phyloP scores from a whole-genome alignment of 306 rosid genomes.

The Ormosia semicastrata region DNA sequence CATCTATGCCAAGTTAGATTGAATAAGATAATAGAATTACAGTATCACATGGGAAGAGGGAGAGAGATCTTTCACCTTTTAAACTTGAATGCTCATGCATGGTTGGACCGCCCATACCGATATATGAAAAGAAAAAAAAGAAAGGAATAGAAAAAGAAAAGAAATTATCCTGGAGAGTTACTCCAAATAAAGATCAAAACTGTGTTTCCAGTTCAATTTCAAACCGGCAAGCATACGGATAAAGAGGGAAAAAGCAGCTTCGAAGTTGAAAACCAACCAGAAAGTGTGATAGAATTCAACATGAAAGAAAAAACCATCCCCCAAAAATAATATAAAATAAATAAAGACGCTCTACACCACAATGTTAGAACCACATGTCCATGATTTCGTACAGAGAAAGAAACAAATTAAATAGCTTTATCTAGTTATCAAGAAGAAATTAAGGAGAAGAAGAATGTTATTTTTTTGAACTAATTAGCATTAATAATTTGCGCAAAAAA shows the following conservation, averaged over 20 bases:
- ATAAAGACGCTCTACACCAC: background rate
- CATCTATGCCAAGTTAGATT: conserved; percentile 42
- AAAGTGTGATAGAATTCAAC: conserved; percentile 34
- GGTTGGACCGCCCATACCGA: conserved; percentile 42
- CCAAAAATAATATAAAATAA: background rate
- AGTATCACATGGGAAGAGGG: conserved; percentile 24
- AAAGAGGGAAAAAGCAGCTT: conserved; percentile 53
- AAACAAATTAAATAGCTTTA: conserved; percentile 24
- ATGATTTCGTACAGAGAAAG: conserved; percentile 27
- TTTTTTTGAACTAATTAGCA: conserved; percentile 3
- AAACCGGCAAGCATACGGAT: conserved; percentile 54
- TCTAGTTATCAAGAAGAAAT: conserved; percentile 4
- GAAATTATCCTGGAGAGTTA: background rate
- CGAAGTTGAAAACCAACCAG: conserved; percentile 48
- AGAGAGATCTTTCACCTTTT: conserved; percentile 40
- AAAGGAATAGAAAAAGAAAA: background rate
- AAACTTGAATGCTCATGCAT: conserved; percentile 49
- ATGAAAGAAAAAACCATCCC: conserved; percentile 14
- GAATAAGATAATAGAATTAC: conserved; percentile 19
- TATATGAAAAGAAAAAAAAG: background rate
- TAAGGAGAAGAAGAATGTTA: background rate
- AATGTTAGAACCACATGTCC: conserved; percentile 27
- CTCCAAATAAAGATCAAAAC: conserved; percentile 32
- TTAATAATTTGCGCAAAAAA: conserved; percentile 34
- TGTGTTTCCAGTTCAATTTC: conserved; percentile 30